A percentile compares a stretch with the other conserved stretches of the same genome.
Conservation (phyloP, 441 rosid genomes). For the Lepidium campestre region DNA sequence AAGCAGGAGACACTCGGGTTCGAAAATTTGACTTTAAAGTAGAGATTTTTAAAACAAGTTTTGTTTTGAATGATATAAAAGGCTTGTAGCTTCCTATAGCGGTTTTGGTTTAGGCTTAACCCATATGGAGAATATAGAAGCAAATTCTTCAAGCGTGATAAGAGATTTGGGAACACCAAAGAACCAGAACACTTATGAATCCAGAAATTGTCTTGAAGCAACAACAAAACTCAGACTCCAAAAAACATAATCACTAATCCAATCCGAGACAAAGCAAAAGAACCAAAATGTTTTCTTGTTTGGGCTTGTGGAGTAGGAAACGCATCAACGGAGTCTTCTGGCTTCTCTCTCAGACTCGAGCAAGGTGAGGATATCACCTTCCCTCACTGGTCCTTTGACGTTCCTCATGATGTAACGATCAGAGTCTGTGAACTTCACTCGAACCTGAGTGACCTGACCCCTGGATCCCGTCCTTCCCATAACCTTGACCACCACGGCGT, state of each 20-base stretch:
- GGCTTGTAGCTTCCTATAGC: background rate
- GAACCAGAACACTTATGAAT: background rate
- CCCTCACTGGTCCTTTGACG: constrained; percentile 77
- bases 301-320: background rate
- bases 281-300: background rate
- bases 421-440: constrained; percentile 66
- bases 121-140: background rate
- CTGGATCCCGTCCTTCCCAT: constrained; percentile 74
- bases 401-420: constrained; percentile 78
- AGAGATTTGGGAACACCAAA: background rate
- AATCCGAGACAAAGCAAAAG: background rate
- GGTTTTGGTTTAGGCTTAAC: background rate
- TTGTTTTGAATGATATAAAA: background rate
- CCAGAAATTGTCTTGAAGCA: constrained; percentile 9
- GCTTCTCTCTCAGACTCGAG: constrained; percentile 84
- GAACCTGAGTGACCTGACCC: constrained; percentile 73
- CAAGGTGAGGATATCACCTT: constrained; percentile 66
- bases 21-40: too few species aligned
- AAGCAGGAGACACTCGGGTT: background rate
- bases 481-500: constrained; percentile 64
- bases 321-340: constrained; percentile 60
- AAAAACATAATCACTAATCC: constrained; percentile 8
- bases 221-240: constrained; percentile 8
- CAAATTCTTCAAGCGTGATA: background rate
- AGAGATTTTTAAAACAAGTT: too few species aligned